These are phyloP conservation scores for Globisporangium megalacanthum DNA, from an alignment of 352 stramenopile species.

Conservation along the genomic window DNA sequence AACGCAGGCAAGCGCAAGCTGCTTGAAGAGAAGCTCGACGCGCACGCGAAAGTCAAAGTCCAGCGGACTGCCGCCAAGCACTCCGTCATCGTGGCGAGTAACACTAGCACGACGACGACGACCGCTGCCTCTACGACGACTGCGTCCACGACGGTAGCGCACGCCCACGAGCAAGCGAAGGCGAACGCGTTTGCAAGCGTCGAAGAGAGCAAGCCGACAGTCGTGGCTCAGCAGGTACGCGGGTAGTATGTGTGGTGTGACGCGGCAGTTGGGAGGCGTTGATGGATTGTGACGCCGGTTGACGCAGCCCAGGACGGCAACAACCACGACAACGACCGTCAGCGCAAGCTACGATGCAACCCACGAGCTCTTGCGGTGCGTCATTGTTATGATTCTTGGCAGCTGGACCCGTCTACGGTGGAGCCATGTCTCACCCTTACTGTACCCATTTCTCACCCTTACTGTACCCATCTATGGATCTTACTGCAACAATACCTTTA, in stretches of 20 bases:
- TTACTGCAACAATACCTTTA: slow-evolving; percentile 1
- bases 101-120: slow-evolving; percentile 16
- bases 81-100: slow-evolving; percentile 5
- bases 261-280: neutral
- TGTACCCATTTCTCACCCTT: neutral
- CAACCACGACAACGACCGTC: neutral
- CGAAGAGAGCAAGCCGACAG: slow-evolving; percentile 2
- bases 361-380: slow-evolving; percentile 28
- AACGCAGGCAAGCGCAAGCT: slow-evolving; percentile 55
- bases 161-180: slow-evolving; percentile 4
- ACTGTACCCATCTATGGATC: neutral
- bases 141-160: neutral
- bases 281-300: neutral
- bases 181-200: neutral
- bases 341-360: slow-evolving; percentile 19
- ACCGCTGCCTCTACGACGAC: neutral
- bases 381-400: neutral
- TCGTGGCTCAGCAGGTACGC: slow-evolving; percentile 8
- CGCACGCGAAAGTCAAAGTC: slow-evolving; percentile 34
- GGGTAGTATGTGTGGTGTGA: neutral
- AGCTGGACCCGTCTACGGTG: neutral
- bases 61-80: slow-evolving; percentile 36
- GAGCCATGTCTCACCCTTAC: no score
- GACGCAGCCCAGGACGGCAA: neutral
- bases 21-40: slow-evolving; percentile 36